Conservation (phyloP, 169 alveolate genomes). For the Perkinsus marinus region DNA sequence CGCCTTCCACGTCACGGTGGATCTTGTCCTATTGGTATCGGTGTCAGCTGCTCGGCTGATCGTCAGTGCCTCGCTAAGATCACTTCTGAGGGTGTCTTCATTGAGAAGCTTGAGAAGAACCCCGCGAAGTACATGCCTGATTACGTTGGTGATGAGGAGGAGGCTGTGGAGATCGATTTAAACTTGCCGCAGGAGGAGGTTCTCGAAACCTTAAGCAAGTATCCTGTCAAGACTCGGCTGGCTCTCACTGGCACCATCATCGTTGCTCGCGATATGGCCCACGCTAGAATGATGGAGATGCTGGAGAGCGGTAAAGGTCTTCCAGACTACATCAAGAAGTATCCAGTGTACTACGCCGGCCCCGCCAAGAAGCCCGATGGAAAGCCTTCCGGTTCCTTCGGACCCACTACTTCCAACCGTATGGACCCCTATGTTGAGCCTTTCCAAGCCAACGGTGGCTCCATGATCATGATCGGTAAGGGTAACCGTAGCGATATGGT, state of each 20-base stretch:
- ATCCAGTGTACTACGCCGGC: conserved; percentile 71
- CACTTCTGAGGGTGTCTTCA: conserved; percentile 41
- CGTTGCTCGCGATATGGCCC: conserved; percentile 78
- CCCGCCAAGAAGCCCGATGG: conserved; percentile 72
- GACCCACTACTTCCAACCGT: conserved; percentile 77
- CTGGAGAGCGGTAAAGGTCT: conserved; percentile 40
- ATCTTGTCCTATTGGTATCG: conserved; percentile 70
- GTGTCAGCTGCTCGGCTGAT: conserved; percentile 79
- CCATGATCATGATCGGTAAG: conserved; percentile 59
- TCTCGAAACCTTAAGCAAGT: conserved; percentile 11
- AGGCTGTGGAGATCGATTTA: conserved; percentile 43
- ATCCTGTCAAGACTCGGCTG: conserved; percentile 55
- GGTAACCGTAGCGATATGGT: conserved; percentile 55
- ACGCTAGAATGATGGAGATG: conserved; percentile 50
- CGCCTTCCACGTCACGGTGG: conserved; percentile 76
- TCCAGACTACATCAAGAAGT: conserved; percentile 57
- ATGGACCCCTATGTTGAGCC: conserved; percentile 64
- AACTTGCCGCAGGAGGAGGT: conserved; percentile 54
- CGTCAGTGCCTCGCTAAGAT: conserved; percentile 55
- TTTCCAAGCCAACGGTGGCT: conserved; percentile 54
- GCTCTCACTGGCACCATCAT: conserved; percentile 46
- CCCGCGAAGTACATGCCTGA: conserved; percentile 47
- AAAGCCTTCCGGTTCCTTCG: conserved; percentile 64
- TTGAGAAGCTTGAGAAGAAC: conserved; percentile 61
- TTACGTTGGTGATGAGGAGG: neutral